Percentiles rank a stretch among this genome's conserved stretches.
These are phyloP conservation scores for Cyclotella baltica DNA, from an alignment of 108 stramenopile genomes.

Conservation along the genomic window DNA sequence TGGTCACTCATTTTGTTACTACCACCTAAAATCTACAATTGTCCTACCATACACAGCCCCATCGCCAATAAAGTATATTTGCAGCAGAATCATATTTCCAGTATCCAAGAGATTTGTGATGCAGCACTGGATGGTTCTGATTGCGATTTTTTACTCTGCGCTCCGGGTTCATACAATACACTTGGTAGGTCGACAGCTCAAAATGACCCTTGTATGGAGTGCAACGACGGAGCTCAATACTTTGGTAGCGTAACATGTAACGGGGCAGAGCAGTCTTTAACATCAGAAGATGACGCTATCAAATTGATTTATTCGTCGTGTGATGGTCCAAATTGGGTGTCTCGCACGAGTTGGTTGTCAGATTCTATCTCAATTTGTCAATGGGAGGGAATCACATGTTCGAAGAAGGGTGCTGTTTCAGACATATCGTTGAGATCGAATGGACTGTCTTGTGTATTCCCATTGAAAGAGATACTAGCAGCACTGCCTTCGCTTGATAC, in stretches of 20 bases:
- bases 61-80: slow-evolving; percentile 18
- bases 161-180: slow-evolving; percentile 32
- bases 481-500: slow-evolving; percentile 21
- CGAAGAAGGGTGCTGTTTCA: slow-evolving; percentile 14
- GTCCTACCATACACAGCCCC: neutral
- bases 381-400: slow-evolving; percentile 47
- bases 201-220: slow-evolving; percentile 47
- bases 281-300: slow-evolving; percentile 14
- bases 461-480: slow-evolving; percentile 17
- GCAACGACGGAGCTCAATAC: slow-evolving; percentile 24
- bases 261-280: neutral
- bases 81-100: slow-evolving; percentile 18
- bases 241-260: slow-evolving; percentile 58
- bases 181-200: slow-evolving; percentile 11
- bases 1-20: too few species aligned
- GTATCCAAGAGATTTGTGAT: slow-evolving; percentile 25
- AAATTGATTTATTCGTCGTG: slow-evolving; percentile 28
- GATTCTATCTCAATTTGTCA: slow-evolving; percentile 25
- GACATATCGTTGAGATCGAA: slow-evolving; percentile 38
- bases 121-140: neutral
- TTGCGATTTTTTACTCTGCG: slow-evolving; percentile 27
- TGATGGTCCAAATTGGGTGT: slow-evolving; percentile 35
- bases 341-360: slow-evolving; percentile 29
- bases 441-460: slow-evolving; percentile 18
- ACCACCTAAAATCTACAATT: neutral